A percentile compares a stretch with the other conserved stretches of the same genome.
These are phyloP conservation scores for Lophiotrema nucula DNA, from an alignment of 495 filamentous ascomycete species.

Conservation along the genomic window DNA sequence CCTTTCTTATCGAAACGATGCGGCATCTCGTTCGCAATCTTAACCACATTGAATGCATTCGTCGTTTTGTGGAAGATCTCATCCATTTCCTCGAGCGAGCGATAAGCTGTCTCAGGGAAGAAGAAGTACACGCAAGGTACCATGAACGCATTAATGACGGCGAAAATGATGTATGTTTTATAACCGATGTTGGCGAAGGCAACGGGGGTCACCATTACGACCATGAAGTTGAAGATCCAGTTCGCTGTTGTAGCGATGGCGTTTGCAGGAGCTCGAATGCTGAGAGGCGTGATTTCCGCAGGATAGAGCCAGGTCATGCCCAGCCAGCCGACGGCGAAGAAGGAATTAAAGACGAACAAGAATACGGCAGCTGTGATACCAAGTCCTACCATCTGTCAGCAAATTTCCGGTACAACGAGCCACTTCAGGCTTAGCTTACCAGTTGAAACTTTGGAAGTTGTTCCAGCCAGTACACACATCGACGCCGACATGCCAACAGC, in stretches of 20 bases:
- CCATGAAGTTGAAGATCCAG: conserved; percentile 44
- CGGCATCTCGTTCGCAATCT: conserved; percentile 59
- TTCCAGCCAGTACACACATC: conserved; percentile 72
- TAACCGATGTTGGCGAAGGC: conserved; percentile 37
- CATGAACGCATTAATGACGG: conserved; percentile 34
- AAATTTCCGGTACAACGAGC: too few species aligned
- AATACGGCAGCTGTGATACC: conserved; percentile 54
- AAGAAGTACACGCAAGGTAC: conserved; percentile 54
- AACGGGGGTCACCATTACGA: conserved; percentile 33
- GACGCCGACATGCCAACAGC: conserved; percentile 76
- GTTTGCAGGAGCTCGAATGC: conserved; percentile 54
- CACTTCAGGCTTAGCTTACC: too few species aligned
- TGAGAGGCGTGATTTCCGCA: conserved; percentile 55
- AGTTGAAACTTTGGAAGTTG: conserved; percentile 16
- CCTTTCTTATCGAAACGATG: conserved; percentile 70
- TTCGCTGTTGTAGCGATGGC: conserved; percentile 52
- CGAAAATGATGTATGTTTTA: conserved; percentile 44
- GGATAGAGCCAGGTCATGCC: conserved; percentile 60
- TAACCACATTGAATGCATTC: conserved; percentile 55
- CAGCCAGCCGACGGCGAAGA: conserved; percentile 60
- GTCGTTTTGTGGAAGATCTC: conserved; percentile 49
- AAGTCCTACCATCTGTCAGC: too few species aligned
- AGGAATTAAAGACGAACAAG: conserved; percentile 61
- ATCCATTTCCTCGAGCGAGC: conserved; percentile 60
- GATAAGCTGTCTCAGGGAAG: conserved; percentile 59